Conservation (phyloP, 257 asterid genomes). For the Sherardia arvensis region DNA sequence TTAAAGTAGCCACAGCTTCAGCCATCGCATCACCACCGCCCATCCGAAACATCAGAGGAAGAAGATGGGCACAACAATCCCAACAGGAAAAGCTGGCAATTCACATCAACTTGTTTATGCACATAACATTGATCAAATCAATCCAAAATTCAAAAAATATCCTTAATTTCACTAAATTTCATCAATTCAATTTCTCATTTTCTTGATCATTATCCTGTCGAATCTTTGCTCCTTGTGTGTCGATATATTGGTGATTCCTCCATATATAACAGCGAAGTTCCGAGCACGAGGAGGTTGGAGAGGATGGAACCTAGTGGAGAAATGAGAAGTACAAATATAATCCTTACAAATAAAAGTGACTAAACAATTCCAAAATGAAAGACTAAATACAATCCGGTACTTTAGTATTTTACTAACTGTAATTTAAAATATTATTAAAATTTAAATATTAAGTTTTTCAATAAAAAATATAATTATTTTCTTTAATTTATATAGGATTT, state of each 20-base stretch:
- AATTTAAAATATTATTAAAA: too few species aligned
- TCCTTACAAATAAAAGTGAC: too few species aligned
- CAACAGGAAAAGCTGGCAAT: slow-evolving; percentile 51
- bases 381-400: too few species aligned
- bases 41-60: slow-evolving; percentile 54
- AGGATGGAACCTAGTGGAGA: slow-evolving; percentile 82
- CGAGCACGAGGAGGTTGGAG: slow-evolving; percentile 90
- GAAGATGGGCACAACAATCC: slow-evolving; percentile 63
- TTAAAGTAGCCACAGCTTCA: slow-evolving; percentile 13
- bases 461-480: too few species aligned
- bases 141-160: too few species aligned
- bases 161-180: background rate
- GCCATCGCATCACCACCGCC: slow-evolving; percentile 22
- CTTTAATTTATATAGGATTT: too few species aligned
- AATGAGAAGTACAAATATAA: too few species aligned
- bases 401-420: too few species aligned
- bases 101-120: slow-evolving; percentile 90
- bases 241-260: slow-evolving; percentile 62
- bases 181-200: background rate
- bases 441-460: too few species aligned
- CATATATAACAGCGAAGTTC: slow-evolving; percentile 79
- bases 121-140: background rate
- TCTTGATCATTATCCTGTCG: slow-evolving; percentile 40
- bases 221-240: slow-evolving; percentile 42
- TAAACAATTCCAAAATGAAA: too few species aligned